These are phyloP conservation scores for Geosmithia putterillii DNA, from an alignment of 2,329 filamentous ascomycete genomes.

Conservation along the genomic window DNA sequence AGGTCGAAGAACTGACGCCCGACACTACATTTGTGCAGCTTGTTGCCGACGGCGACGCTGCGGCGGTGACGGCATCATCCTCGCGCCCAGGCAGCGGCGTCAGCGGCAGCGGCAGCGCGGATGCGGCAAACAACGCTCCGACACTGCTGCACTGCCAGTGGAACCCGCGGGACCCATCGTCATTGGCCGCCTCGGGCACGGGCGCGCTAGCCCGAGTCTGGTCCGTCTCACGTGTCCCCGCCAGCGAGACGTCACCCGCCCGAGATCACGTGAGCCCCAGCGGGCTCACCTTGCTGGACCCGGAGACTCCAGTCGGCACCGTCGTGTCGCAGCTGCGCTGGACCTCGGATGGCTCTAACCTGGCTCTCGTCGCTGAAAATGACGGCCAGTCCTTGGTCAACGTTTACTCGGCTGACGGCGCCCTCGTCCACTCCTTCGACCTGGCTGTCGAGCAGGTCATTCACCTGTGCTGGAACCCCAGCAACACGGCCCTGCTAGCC, in stretches of 20 bases:
- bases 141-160: constrained; percentile 58
- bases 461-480: constrained; percentile 49
- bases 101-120: constrained; percentile 11
- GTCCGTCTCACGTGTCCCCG: constrained; percentile 45
- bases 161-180: constrained; percentile 51
- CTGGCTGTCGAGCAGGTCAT: constrained; percentile 48
- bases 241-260: constrained; percentile 24
- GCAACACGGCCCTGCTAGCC: constrained; percentile 39
- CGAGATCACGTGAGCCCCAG: constrained; percentile 27
- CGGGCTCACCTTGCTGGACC: constrained; percentile 33
- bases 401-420: constrained; percentile 43
- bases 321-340: constrained; percentile 49
- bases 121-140: constrained; percentile 40
- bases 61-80: neutral
- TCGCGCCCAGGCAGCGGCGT: neutral
- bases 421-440: constrained; percentile 38
- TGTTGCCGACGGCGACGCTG: constrained; percentile 24
- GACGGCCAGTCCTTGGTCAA: constrained; percentile 38
- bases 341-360: constrained; percentile 41
- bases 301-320: constrained; percentile 36
- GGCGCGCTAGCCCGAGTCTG: constrained; percentile 60
- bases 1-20: constrained; percentile 45
- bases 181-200: constrained; percentile 56
- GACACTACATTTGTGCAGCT: constrained; percentile 51
- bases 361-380: constrained; percentile 47